Evolutionary conservation across 2,329 filamentous ascomycete species (phyloP), one percentile per base, ranked within the genome.

Genomic region (Capronia epimyces): DNA sequence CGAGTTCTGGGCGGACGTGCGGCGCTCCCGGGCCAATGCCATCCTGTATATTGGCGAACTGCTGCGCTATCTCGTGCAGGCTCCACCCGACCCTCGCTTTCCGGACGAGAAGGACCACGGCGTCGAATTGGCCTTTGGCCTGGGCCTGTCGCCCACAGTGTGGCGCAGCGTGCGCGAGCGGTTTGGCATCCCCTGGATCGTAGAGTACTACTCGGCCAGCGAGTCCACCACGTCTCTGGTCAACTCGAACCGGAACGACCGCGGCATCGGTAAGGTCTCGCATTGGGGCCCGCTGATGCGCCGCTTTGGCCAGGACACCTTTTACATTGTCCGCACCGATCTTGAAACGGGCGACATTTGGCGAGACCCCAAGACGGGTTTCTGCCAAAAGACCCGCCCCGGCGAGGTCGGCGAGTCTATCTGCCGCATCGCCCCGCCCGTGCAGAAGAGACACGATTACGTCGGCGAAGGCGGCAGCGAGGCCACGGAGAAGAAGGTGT

Each of bases 391-490:
- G 21, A 74, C 78, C 43, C 66, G 80, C 0, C 84, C 84, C 61
- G 79, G 81, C n/a, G 73, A 80, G 31, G 84, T 84, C 2, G 85
- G 86, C n/a, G 86, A 90, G 67, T 84, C 89, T 9, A 74, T 95
- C 2, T 84, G 89, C 31, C 69, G 82, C 0, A 69, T 74, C 0
- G 10, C 37, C 12, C 54, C 54, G 8, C 54, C 54, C 3, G 36
- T 56, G 7, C 54, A 56, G 31, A 32, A 50, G 24, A 46, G 41
- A 27, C 54, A 56, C 34, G 54, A 56, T 29, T 56, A 56, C 25
- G 50, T 56, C 27, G 67, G 66, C 18, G 66, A 65, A 53, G 64
- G 69, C 4, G 66, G 56, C 1, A 76, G 88, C 57, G 75, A 77
- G 25, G 87, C 88, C 0, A 87, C 84, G 0, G 70, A 79, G 27